These are phyloP conservation scores for Phyllosticta citribraziliensis DNA, from an alignment of 2,329 filamentous ascomycete genomes.

Conservation along the genomic window DNA sequence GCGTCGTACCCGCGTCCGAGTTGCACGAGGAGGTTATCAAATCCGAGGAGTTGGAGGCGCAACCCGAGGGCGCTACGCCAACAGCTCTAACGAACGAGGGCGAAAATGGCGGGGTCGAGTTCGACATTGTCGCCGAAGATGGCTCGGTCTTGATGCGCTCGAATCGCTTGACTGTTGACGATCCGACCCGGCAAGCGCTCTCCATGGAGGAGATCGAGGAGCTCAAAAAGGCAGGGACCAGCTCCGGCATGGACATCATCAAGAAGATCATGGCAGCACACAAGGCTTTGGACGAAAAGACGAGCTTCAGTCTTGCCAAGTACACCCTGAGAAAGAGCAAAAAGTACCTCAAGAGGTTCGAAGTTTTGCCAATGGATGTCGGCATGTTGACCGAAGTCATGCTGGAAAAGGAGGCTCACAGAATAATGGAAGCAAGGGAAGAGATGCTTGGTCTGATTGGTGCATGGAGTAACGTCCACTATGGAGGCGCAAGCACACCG, in stretches of 20 bases:
- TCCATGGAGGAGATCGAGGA: conserved; percentile 62
- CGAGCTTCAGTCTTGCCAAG: conserved; percentile 83
- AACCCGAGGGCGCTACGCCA: conserved; percentile 13
- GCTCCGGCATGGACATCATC: conserved; percentile 80
- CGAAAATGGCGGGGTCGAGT: conserved; percentile 30
- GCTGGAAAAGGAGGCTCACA: conserved; percentile 68
- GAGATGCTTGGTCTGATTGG: conserved; percentile 73
- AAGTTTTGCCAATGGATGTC: conserved; percentile 73
- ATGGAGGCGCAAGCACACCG: conserved; percentile 36
- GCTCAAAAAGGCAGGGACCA: conserved; percentile 61
- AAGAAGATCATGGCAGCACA: conserved; percentile 88
- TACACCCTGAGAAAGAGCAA: conserved; percentile 90
- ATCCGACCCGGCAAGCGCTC: conserved; percentile 62
- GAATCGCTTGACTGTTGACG: conserved; percentile 54
- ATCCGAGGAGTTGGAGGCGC: conserved; percentile 28
- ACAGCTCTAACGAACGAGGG: conserved; percentile 1
- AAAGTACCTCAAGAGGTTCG: conserved; percentile 87
- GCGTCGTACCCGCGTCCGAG: conserved; percentile 70
- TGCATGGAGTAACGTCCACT: conserved; percentile 87
- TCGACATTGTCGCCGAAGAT: conserved; percentile 39
- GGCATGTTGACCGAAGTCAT: conserved; percentile 66
- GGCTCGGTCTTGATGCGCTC: conserved; percentile 46
- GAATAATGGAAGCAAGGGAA: conserved; percentile 76
- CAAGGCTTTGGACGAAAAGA: conserved; percentile 86
- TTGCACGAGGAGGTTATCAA: conserved; percentile 70